Percentiles rank a stretch among this genome's conserved stretches.
Evolutionary conservation across 495 filamentous ascomycete genomes (phyloP).

Genomic region (Wilcoxina mikolae): DNA sequence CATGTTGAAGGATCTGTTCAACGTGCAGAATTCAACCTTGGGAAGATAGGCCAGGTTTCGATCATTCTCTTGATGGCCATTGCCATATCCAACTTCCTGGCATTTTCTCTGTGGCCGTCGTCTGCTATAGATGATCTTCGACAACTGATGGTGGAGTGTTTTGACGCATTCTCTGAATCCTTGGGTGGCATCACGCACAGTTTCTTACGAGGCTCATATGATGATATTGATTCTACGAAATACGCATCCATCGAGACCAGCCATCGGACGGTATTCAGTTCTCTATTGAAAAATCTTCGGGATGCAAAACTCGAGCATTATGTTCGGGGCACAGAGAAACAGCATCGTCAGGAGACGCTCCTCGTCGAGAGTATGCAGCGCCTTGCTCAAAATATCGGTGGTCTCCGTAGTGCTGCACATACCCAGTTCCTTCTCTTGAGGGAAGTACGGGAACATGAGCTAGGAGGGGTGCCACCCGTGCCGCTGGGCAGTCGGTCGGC

Average conservation of each 20-base stretch:
- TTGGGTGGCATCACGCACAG: conserved; percentile 66
- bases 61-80: conserved; percentile 88
- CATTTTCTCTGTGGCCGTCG: conserved; percentile 62
- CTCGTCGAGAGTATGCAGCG: conserved; percentile 47
- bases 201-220: conserved; percentile 73
- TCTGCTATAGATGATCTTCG: conserved; percentile 65
- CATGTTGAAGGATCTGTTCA: conserved; percentile 42
- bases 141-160: conserved; percentile 57
- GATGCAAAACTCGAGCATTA: conserved; percentile 90
- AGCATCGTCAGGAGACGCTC: conserved; percentile 64
- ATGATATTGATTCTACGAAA: conserved; percentile 48
- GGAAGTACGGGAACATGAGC: neutral
- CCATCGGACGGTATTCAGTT: conserved; percentile 54
- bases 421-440: conserved; percentile 70
- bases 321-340: conserved; percentile 61
- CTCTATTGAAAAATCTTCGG: conserved; percentile 62
- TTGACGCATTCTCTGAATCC: conserved; percentile 55
- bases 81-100: conserved; percentile 55
- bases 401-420: conserved; percentile 72
- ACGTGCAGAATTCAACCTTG: conserved; percentile 58
- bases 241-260: conserved; percentile 51
- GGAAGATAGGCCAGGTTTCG: conserved; percentile 73
- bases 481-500: neutral
- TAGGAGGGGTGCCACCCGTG: neutral
- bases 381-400: conserved; percentile 79